These are phyloP conservation scores for Xylariaceae sp. DNA, from an alignment of 2,329 filamentous ascomycete species.

Conservation along the genomic window DNA sequence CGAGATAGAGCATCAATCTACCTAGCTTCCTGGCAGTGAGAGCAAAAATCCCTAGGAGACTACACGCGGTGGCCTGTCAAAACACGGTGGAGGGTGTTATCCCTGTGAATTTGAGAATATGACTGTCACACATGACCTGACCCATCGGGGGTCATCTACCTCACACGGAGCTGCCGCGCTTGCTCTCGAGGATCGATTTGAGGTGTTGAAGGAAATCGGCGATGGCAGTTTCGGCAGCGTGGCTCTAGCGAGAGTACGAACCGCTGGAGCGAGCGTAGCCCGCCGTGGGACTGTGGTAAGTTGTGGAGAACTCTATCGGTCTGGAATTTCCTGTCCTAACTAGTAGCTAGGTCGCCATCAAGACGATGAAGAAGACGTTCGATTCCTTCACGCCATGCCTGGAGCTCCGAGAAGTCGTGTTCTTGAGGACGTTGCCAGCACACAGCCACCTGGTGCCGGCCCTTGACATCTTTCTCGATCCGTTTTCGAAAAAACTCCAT, in stretches of 20 bases:
- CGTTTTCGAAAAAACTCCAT: conserved; percentile 92
- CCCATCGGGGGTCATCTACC: conserved; percentile 67
- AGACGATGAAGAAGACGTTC: conserved; percentile 99
- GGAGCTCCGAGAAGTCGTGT: conserved; percentile 95
- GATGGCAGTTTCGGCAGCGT: conserved; percentile 99
- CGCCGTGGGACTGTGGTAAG: conserved; percentile 90
- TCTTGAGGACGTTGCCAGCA: conserved; percentile 82
- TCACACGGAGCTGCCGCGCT: conserved; percentile 50
- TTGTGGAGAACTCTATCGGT: conserved; percentile 25
- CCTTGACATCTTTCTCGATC: conserved; percentile 96
- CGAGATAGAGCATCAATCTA: conserved; percentile 32
- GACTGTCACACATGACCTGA: conserved; percentile 75
- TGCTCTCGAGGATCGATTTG: conserved; percentile 89
- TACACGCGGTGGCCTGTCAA: conserved; percentile 7
- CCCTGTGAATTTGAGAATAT: conserved; percentile 54
- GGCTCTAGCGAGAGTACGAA: conserved; percentile 85
- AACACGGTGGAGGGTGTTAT: conserved; percentile 5
- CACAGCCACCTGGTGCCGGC: conserved; percentile 96
- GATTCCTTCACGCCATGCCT: conserved; percentile 88
- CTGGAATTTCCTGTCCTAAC: conserved; percentile 15
- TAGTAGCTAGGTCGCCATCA: conserved; percentile 81
- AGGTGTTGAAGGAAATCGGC: conserved; percentile 96
- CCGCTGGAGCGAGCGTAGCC: conserved; percentile 84
- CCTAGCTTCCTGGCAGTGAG: conserved; percentile 22
- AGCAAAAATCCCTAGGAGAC: conserved; percentile 1